Conservation (phyloP, 2,329 filamentous ascomycete species). For the Aspergillus ruber region DNA sequence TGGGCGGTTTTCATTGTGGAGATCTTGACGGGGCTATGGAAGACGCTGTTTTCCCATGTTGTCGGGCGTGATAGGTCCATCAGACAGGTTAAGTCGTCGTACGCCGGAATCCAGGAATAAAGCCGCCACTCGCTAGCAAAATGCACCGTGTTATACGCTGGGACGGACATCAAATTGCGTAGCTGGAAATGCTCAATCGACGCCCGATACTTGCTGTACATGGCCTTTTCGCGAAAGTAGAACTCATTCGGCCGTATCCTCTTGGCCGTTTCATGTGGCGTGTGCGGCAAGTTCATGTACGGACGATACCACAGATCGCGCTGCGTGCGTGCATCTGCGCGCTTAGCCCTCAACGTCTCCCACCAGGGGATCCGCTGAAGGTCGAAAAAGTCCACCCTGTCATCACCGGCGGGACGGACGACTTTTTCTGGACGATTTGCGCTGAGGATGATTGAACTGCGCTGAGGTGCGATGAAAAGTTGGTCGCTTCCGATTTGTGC, state of each 20-base stretch:
- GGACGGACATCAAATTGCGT: conserved; percentile 51
- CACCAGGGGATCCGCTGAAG: conserved; percentile 39
- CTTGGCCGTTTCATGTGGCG: conserved; percentile 16
- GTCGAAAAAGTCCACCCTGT: conserved; percentile 25
- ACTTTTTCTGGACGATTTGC: conserved; percentile 30
- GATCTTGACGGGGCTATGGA: conserved; percentile 38
- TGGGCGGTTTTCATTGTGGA: conserved; percentile 48
- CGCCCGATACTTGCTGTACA: conserved; percentile 45
- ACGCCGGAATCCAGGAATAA: conserved; percentile 44
- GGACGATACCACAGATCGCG: conserved; percentile 38
- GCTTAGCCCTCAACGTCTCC: conserved; percentile 28
- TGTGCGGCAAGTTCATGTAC: conserved; percentile 33
- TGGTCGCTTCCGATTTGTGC: conserved; percentile 13
- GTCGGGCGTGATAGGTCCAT: conserved; percentile 44
- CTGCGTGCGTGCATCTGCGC: conserved; percentile 30
- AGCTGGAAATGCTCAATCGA: conserved; percentile 55
- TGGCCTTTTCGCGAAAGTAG: conserved; percentile 45
- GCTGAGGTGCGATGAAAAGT: conserved; percentile 18
- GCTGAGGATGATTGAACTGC: conserved; percentile 26
- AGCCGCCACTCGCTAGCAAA: conserved; percentile 47
- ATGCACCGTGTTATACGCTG: conserved; percentile 49
- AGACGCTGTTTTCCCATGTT: conserved; percentile 24
- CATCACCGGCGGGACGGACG: conserved; percentile 23
- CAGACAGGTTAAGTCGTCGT: conserved; percentile 34
- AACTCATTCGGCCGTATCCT: conserved; percentile 35